Evolutionary conservation across 2,329 filamentous ascomycete genomes (phyloP), one percentile per base, ranked within the genome.

Genomic region (Penicillium rolfsii): DNA sequence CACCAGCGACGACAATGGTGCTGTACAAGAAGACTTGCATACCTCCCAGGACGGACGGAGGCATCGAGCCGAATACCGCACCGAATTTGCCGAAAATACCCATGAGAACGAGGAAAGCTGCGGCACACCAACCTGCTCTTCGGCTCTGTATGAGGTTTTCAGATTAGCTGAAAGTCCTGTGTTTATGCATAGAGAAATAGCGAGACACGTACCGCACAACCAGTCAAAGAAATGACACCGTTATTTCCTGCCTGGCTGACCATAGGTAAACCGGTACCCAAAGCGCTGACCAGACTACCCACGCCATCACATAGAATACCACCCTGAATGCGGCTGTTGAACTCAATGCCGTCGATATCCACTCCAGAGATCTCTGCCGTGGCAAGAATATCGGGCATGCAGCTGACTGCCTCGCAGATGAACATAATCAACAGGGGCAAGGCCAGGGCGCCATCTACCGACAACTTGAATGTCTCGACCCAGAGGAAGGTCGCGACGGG

Each of bases 81-180:
- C 90, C 91, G 67, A 94, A 93, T 76, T 95, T 95, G 67, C 90
- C 86, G 68, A 94, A 92, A 62, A 95, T 80, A 16, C 91, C 91
- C 86, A 93, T 92, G 66, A 95, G 75, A 63, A 95, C 77, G 11
- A 95, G 83, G 80, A 93, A 93, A 70, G 90, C 82, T 73, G 86
- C 92, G 72, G 88, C 90, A 52, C 88, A 89, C 73, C 92, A 93
- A 4, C 91, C 91, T 5, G 91, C 91, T 50, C 87, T 89, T 57
- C 91, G 86, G 74, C 92, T 94, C 70, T 73, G 49, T n/a, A 52
- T 7, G 8, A 1, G 33, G 30, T 22, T 24, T 1, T 5, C 1
- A 3, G 1, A 22, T 49, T 28, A 64, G 62, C 14, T 12, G 1
- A 7, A 19, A 0, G 7, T 30, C 30, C 9, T 14, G n/a, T 3